Conservation (phyloP, 352 stramenopile species). For the Pythium brachiatum region DNA sequence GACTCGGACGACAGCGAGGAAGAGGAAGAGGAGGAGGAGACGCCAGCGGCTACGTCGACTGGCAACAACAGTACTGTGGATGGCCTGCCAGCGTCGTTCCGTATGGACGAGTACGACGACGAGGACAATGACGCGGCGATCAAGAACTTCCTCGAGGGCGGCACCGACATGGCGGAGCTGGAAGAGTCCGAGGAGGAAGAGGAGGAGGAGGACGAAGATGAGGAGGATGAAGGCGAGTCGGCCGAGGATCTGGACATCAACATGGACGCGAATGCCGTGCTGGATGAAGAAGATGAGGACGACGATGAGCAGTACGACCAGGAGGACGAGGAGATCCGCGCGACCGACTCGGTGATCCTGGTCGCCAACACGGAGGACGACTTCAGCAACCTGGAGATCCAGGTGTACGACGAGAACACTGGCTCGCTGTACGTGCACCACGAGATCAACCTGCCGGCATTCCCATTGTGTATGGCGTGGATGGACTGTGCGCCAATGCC, state of each 20-base stretch:
- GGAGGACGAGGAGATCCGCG: slow-evolving; percentile 93
- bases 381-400: slow-evolving; percentile 97
- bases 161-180: slow-evolving; percentile 27
- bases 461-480: slow-evolving; percentile 97
- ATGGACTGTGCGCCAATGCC: slow-evolving; percentile 89
- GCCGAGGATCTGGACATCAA: slow-evolving; percentile 36
- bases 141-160: slow-evolving; percentile 61
- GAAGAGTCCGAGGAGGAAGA: slow-evolving; percentile 34
- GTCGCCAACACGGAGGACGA: slow-evolving; percentile 98
- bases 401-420: slow-evolving; percentile 97
- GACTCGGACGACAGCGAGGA: slow-evolving; percentile 47
- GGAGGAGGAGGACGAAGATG: slow-evolving; percentile 39
- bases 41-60: slow-evolving; percentile 8
- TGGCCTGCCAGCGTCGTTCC: slow-evolving; percentile 63
- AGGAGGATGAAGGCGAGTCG: slow-evolving; percentile 33
- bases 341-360: slow-evolving; percentile 94
- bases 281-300: slow-evolving; percentile 60
- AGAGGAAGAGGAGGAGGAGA: slow-evolving; percentile 32
- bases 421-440: slow-evolving; percentile 99
- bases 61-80: slow-evolving; percentile 28
- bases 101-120: slow-evolving; percentile 89
- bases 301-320: slow-evolving; percentile 76
- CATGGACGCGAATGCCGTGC: slow-evolving; percentile 53
- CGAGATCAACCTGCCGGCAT: slow-evolving; percentile 98
- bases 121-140: slow-evolving; percentile 82